Evolutionary conservation across 805 yeast genomes (phyloP).

Genomic region (Metschnikowia peoriensis): DNA sequence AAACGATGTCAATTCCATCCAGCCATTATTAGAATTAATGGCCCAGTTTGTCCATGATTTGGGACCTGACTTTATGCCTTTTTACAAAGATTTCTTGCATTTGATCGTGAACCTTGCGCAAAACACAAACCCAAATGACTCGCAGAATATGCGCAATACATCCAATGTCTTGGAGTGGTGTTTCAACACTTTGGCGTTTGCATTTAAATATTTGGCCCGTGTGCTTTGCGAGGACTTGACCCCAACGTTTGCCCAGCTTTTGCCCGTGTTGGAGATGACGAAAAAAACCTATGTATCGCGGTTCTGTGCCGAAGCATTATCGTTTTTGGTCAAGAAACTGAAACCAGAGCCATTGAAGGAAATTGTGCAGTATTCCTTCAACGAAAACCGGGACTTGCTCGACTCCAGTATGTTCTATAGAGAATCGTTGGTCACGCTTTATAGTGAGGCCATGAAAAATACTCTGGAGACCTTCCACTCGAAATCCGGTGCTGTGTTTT

Average conservation of each 20-base stretch:
- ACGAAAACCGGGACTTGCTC: conserved; percentile 28
- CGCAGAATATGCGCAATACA: conserved; percentile 54
- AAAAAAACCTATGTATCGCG: conserved; percentile 66
- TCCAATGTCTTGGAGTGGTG: conserved; percentile 74
- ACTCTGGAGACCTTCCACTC: conserved; percentile 76
- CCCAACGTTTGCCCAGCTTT: conserved; percentile 65
- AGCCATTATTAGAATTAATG: conserved; percentile 73
- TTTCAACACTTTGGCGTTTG: conserved; percentile 80
- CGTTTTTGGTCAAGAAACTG: conserved; percentile 76
- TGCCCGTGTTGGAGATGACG: conserved; percentile 59
- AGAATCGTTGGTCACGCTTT: conserved; percentile 57
- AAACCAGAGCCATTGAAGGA: conserved; percentile 43
- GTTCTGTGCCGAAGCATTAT: conserved; percentile 87
- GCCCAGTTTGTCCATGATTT: conserved; percentile 89
- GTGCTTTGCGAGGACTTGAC: conserved; percentile 58
- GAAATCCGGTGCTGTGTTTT: conserved; percentile 53
- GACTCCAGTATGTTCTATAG: conserved; percentile 48
- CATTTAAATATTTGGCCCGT: conserved; percentile 82
- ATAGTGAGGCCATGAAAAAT: conserved; percentile 71
- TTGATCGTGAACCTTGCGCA: conserved; percentile 49
- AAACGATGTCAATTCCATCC: conserved; percentile 69
- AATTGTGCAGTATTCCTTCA: conserved; percentile 46
- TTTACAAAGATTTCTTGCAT: conserved; percentile 52
- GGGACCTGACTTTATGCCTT: conserved; percentile 85
- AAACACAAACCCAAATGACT: conserved; percentile 38